Evolutionary conservation across 192 early-diverging fungal species (phyloP).

Genomic region (Chytriomyces hyalinus): DNA sequence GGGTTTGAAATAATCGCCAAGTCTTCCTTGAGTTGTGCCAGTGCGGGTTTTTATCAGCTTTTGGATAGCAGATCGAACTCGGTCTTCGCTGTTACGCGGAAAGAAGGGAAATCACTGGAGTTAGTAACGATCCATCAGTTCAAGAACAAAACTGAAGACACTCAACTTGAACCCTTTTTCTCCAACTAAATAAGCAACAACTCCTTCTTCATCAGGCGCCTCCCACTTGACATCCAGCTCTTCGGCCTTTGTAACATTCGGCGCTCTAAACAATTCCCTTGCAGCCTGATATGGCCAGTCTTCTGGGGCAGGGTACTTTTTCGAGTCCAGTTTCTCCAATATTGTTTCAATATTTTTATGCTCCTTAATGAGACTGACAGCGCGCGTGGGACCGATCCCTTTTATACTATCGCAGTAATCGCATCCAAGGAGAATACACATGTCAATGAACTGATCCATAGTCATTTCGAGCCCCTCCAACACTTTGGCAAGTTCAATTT

Average conservation of each 20-base stretch:
- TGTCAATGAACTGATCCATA: constrained; percentile 88
- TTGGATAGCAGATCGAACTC: constrained; percentile 78
- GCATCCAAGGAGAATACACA: constrained; percentile 96
- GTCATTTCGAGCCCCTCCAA: constrained; percentile 78
- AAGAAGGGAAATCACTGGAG: not conserved
- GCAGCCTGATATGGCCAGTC: constrained; percentile 90
- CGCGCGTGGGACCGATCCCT: constrained; percentile 88
- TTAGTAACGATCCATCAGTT: not conserved
- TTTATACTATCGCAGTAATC: constrained; percentile 96
- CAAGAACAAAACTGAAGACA: not conserved
- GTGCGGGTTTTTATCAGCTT: constrained; percentile 80
- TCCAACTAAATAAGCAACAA: constrained; percentile 87
- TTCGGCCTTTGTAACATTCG: constrained; percentile 75
- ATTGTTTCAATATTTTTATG: constrained; percentile 83
- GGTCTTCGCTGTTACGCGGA: constrained; percentile 74
- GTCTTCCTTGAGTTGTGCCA: constrained; percentile 84
- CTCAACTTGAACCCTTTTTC: constrained; percentile 94
- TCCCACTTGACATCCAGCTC: constrained; percentile 72
- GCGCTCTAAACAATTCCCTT: constrained; percentile 83
- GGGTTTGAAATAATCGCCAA: constrained; percentile 90
- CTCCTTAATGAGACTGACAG: constrained; percentile 82
- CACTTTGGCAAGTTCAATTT: constrained; percentile 82
- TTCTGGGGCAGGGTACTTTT: constrained; percentile 81
- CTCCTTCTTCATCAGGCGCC: constrained; percentile 66
- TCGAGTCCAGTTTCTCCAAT: constrained; percentile 72